phyloP scores from a whole-genome alignment of 768 basidiomycete species.

The Sarcomyxa edulis region DNA sequence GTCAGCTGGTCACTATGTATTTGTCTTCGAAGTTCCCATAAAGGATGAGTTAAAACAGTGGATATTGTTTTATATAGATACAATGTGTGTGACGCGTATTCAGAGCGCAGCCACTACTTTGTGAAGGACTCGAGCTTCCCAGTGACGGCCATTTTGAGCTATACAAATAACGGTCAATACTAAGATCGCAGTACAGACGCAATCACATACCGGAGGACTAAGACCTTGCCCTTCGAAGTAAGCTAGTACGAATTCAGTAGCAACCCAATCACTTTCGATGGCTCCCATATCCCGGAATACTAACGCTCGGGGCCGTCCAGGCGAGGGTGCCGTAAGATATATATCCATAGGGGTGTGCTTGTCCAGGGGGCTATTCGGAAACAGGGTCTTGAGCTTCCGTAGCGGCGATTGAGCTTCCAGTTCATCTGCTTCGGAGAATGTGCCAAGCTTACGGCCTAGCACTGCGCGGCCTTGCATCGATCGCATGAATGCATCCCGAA shows the following conservation, averaged over 20 bases:
- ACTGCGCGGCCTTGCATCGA: constrained; percentile 60
- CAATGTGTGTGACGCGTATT: too few species aligned
- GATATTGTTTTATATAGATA: too few species aligned
- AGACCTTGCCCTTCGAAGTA: constrained; percentile 70
- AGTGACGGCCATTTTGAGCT: too few species aligned
- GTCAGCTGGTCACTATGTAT: too few species aligned
- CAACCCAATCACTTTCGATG: constrained; percentile 71
- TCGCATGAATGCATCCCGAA: constrained; percentile 81
- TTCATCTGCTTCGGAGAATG: constrained; percentile 56
- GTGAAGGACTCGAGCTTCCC: too few species aligned
- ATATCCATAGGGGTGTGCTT: constrained; percentile 70
- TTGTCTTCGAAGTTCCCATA: too few species aligned
- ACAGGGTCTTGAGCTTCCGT: constrained; percentile 68
- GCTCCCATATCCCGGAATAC: constrained; percentile 70
- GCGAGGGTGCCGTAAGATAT: constrained; percentile 53
- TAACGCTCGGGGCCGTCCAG: constrained; percentile 41
- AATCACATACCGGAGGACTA: constrained; percentile 69
- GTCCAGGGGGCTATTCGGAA: constrained; percentile 63
- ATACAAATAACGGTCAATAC: too few species aligned
- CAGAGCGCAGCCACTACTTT: too few species aligned
- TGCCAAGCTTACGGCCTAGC: constrained; percentile 42
- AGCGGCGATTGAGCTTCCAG: constrained; percentile 54
- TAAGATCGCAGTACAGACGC: too few species aligned
- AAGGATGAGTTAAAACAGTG: too few species aligned
- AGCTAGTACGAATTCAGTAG: constrained; percentile 64